Evolutionary conservation across 2,329 filamentous ascomycete species (phyloP).

Genomic region (Canariomyces notabilis): DNA sequence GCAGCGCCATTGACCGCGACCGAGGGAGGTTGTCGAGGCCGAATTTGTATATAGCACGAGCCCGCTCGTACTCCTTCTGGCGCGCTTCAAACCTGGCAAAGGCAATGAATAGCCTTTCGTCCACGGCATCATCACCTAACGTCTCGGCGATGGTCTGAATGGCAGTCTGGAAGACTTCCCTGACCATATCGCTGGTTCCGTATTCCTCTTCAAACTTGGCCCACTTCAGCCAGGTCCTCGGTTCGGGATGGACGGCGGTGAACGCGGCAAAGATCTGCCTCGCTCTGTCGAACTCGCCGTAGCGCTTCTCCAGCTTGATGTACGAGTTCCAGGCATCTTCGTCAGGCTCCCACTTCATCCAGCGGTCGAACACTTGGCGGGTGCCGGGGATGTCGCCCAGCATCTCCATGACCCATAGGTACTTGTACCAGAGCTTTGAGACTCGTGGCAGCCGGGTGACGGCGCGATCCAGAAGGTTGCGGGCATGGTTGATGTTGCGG

Average conservation of each 20-base stretch:
- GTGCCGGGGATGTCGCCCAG: slow-evolving; percentile 90
- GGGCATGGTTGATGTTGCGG: slow-evolving; percentile 92
- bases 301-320: slow-evolving; percentile 95
- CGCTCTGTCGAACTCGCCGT: slow-evolving; percentile 86
- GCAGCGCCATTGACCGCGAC: slow-evolving; percentile 75
- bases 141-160: slow-evolving; percentile 87
- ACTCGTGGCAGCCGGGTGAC: slow-evolving; percentile 85
- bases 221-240: slow-evolving; percentile 98
- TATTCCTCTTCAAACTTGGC: slow-evolving; percentile 94
- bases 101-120: slow-evolving; percentile 90
- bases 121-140: slow-evolving; percentile 89
- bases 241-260: slow-evolving; percentile 87
- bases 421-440: slow-evolving; percentile 99
- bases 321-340: slow-evolving; percentile 94
- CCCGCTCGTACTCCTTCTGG: slow-evolving; percentile 90
- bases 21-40: slow-evolving; percentile 86
- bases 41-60: slow-evolving; percentile 94
- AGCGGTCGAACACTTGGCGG: slow-evolving; percentile 90
- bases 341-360: slow-evolving; percentile 98
- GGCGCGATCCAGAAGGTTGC: slow-evolving; percentile 91
- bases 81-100: slow-evolving; percentile 95
- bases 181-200: slow-evolving; percentile 83
- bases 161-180: slow-evolving; percentile 84
- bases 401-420: slow-evolving; percentile 98
- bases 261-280: slow-evolving; percentile 85